Percentiles rank a stretch among this genome's conserved stretches.
These are phyloP conservation scores for Nicotiana knightiana DNA, from an alignment of 257 asterid species.

Conservation along the genomic window DNA sequence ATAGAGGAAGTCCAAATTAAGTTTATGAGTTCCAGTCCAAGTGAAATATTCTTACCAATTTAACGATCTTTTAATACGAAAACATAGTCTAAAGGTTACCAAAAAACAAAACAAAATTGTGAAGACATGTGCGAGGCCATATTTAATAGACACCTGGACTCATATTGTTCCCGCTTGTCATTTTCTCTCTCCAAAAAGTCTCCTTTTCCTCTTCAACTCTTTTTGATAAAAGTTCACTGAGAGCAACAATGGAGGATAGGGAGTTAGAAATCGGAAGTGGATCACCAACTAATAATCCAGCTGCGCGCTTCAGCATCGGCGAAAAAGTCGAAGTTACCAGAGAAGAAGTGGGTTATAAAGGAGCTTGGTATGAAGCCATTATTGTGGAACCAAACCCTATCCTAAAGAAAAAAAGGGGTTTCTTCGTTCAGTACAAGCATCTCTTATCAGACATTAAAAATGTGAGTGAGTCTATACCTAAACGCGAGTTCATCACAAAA, in stretches of 20 bases:
- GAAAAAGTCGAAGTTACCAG: background rate
- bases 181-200: too few species aligned
- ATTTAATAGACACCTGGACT: too few species aligned
- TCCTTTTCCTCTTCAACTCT: too few species aligned
- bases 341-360: background rate
- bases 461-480: background rate
- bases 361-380: background rate
- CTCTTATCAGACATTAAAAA: background rate
- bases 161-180: too few species aligned
- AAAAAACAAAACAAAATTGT: too few species aligned
- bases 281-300: background rate
- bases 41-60: too few species aligned
- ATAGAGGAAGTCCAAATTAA: accelerated
- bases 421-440: conserved; percentile 1
- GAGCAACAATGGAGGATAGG: background rate
- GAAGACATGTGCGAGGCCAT: too few species aligned
- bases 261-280: background rate
- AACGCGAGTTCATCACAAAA: background rate
- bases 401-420: background rate
- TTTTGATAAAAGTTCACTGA: too few species aligned
- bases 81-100: too few species aligned
- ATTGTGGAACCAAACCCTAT: background rate
- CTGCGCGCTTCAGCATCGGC: background rate
- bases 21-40: too few species aligned
- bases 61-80: too few species aligned